Percentiles rank a stretch among this genome's conserved stretches.
phyloP scores from a whole-genome alignment of 2,329 filamentous ascomycete genomes.

The Talaromyces sp. region DNA sequence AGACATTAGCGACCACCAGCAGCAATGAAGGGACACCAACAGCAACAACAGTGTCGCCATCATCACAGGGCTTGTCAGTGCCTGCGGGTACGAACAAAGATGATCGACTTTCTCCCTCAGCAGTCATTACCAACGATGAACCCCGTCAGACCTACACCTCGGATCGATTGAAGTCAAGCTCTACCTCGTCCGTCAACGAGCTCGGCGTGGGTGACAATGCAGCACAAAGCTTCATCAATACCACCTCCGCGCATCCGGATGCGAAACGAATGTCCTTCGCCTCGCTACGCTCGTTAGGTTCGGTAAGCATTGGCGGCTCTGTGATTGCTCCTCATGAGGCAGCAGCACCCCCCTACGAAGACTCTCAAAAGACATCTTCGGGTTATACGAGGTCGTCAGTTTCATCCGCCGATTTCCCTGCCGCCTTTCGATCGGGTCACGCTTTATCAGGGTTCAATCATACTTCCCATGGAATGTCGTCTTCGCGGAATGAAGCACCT shows the following conservation, averaged over 20 bases:
- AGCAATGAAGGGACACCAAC: constrained; percentile 4
- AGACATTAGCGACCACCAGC: constrained; percentile 1
- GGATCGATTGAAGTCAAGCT: constrained; percentile 7
- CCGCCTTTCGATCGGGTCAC: constrained; percentile 21
- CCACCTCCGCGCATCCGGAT: constrained; percentile 29
- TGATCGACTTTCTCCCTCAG: constrained; percentile 3
- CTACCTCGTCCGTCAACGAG: constrained; percentile 15
- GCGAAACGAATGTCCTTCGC: constrained; percentile 68
- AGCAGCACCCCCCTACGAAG: constrained; percentile 15
- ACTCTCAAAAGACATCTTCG: constrained; percentile 10
- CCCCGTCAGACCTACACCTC: constrained; percentile 6
- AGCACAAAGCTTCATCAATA: not conserved
- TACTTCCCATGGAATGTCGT: constrained; percentile 19
- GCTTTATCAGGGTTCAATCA: constrained; percentile 18
- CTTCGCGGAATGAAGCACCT: constrained; percentile 22
- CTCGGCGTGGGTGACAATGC: constrained; percentile 13
- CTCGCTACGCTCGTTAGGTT: constrained; percentile 61
- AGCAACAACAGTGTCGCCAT: not conserved
- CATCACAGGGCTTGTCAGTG: not conserved
- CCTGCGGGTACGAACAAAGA: not conserved
- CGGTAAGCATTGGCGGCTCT: constrained; percentile 40
- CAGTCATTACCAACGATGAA: constrained; percentile 9
- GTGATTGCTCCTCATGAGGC: constrained; percentile 24
- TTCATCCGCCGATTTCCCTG: constrained; percentile 20
- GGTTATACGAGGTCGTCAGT: constrained; percentile 18